These are phyloP conservation scores for Paramecium caudatum DNA, from an alignment of 73 alveolate species.

Conservation along the genomic window DNA sequence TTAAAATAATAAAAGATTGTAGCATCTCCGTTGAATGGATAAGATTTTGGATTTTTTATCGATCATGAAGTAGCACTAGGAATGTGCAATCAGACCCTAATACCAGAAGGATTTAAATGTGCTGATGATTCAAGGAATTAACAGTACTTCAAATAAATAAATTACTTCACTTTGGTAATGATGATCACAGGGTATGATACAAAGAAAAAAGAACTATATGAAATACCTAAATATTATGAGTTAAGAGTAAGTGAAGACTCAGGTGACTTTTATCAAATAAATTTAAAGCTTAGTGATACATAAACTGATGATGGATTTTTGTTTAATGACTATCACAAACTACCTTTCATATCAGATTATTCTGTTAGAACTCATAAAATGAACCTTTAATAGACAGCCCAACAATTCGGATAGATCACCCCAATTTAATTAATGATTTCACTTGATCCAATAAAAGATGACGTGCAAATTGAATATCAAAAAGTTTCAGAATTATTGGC, in stretches of 20 bases:
- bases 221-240: neutral
- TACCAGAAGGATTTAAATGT: neutral
- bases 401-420: no score
- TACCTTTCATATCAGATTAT: neutral
- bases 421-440: no score
- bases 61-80: neutral
- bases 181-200: neutral
- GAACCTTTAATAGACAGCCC: no score
- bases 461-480: neutral
- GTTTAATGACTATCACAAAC: neutral
- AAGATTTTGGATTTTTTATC: neutral
- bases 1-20: neutral
- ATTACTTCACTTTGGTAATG: neutral
- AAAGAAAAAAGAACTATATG: neutral
- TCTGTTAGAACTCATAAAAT: no score
- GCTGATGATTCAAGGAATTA: neutral
- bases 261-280: neutral
- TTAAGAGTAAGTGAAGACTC: neutral
- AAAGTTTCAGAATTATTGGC: slow-evolving; percentile 14
- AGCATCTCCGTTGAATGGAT: neutral
- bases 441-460: neutral
- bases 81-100: neutral
- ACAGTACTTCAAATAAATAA: neutral
- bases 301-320: slow-evolving; percentile 1
- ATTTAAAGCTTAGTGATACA: neutral